Conservation (phyloP, 148 eudicot genomes). For the Chenopodium suecicum region DNA sequence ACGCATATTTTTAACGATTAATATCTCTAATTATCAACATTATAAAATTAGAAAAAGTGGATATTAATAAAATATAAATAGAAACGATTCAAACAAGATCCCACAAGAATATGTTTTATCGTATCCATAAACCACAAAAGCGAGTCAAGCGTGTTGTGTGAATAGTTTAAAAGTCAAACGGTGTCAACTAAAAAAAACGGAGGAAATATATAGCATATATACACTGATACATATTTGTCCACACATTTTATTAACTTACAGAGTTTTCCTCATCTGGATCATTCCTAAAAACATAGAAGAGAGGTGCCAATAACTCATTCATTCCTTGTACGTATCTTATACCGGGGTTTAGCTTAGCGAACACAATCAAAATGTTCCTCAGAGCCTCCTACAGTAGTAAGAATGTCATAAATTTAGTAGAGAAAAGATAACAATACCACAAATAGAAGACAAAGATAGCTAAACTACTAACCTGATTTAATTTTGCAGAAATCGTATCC, state of each 20-base stretch:
- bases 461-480: constrained; percentile 59
- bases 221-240: neutral
- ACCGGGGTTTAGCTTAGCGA: constrained; percentile 97
- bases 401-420: constrained; percentile 14
- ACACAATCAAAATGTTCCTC: constrained; percentile 76
- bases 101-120: no score
- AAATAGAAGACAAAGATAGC: neutral
- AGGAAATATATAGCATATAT: neutral
- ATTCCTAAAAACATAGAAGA: constrained; percentile 77
- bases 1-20: no score
- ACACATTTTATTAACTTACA: constrained; percentile 40
- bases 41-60: no score
- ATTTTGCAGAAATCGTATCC: constrained; percentile 62
- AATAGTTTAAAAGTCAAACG: no score
- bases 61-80: no score
- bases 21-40: no score
- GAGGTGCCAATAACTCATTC: constrained; percentile 97
- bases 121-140: no score
- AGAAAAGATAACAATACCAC: constrained; percentile 1
- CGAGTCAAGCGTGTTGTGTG: no score
- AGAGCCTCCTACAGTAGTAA: constrained; percentile 63
- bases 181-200: no score
- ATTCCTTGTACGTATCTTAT: constrained; percentile 99
- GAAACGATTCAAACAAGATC: no score
- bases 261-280: constrained; percentile 85